Evolutionary conservation across 1,284 basidiomycete species (phyloP), one percentile per base, ranked within the genome.

Genomic region (Phaffia rhodozyma): DNA sequence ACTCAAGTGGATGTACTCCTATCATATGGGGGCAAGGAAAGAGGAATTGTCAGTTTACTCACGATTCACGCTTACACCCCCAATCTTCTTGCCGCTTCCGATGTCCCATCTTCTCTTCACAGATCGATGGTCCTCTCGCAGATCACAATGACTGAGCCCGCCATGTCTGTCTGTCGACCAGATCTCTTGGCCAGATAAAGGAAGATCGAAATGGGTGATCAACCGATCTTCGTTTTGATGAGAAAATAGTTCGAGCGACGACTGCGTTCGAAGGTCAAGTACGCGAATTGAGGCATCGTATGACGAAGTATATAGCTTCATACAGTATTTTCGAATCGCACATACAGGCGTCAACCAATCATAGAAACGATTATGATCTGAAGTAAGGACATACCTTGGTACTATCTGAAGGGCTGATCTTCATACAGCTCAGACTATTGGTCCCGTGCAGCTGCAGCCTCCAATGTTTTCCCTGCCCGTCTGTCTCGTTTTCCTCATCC

Each of bases 251-350:
- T 79, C 77, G 13, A 71, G 70, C 5, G 76, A 77, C 21, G 67
- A 67, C 25, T 73, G 71, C 2, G 71, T 72, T n/a, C 71, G 66
- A 55, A 80, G 76, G 66, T 77, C 72, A 49, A 78, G 69, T 3
- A 69, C 66, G 5, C 79, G 76, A 1, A 80, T 62, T 0, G 78
- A 76, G 61, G 75, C 76, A 69, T 80, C 79, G 70, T 80, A 79
- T 0, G 76, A 75, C 0, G 75, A 72, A 0, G 78, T 72, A 66
- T 73, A 75, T 13, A 79, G 68, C 76, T 78, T 67, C 7, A 4
- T 5, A n/a, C n/a, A 27, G 23, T 9, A 9, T 5, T 34, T 34
- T 34, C 32, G 9, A 5, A 9, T 34, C 32, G 32, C 9, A 34
- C 32, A 34, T 34, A 34, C 32, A 20, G 21, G 18, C 54, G 13